Evolutionary conservation across 805 yeast species (phyloP), one percentile per base, ranked within the genome.

Genomic region (Nakazawaea sp.): DNA sequence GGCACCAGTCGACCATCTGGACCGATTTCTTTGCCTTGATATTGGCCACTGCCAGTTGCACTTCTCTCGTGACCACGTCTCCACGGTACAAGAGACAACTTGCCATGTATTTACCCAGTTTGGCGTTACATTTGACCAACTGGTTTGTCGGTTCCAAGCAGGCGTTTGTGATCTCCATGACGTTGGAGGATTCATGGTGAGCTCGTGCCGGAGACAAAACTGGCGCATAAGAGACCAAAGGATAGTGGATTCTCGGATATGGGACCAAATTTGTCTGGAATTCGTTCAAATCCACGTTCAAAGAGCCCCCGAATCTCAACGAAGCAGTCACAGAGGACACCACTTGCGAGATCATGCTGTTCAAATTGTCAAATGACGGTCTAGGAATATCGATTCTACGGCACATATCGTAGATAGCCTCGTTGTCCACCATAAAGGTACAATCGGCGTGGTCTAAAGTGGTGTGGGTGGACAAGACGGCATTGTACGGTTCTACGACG

Each of bases 1-100:
- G 96, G 60, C 95, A 86, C 96, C 96, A 87, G 65, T 87, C 95
- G 45, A 87, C 96, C 67, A 87, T 70, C 70, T 87, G 96, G 40
- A 87, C 90, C 40, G 89, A 75, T 64, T 83, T 86, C 69, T 81
- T 84, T 51, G 89, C 75, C 67, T 86, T 87, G 56, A 84, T 83
- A 61, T 78, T 80, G 21, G 95, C 80, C 40, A 87, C 94, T 15
- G 96, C 88, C 58, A 78, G 81, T 64, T 85, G 94, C 40, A 87
- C 95, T 52, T 87, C 96, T 72, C 90, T 82, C 52, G 86, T 86
- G 45, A 87, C 95, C 46, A 83, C 94, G 56, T 87, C 96, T 59
- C 96, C 96, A 60, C 96, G 82, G 72, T 87, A 87, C 55, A 87
- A 75, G 61, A 87, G 72, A 67, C 96, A 87, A 39, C 87, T 81